These are phyloP conservation scores for Batkoa obscura DNA, from an alignment of 371 early-diverging fungal genomes.

Conservation along the genomic window DNA sequence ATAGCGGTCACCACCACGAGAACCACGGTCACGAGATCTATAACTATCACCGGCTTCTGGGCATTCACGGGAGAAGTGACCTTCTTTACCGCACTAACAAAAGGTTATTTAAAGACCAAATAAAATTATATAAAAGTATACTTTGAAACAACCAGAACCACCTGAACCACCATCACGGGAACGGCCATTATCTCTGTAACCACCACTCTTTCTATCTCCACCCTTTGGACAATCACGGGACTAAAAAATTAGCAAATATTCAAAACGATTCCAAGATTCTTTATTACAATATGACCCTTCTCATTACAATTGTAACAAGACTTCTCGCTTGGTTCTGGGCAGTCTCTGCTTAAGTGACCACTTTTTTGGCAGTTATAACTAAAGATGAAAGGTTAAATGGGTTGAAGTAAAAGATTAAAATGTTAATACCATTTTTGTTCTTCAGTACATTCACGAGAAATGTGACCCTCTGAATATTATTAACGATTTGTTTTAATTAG, in stretches of 20 bases:
- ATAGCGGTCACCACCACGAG: background rate
- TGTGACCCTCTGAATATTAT: slow-evolving; percentile 25
- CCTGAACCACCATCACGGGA: slow-evolving; percentile 8
- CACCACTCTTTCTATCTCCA: background rate
- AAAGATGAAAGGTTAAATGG: background rate
- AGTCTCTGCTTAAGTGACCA: slow-evolving; percentile 22
- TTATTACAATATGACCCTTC: slow-evolving; percentile 4
- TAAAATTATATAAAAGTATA: background rate
- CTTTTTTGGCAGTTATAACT: slow-evolving; percentile 34
- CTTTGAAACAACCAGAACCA: slow-evolving; percentile 11
- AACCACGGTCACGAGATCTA: background rate
- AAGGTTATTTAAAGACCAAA: slow-evolving; percentile 9
- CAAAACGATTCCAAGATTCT: too few relatives aligned
- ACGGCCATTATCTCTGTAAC: slow-evolving; percentile 4
- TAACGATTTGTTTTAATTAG: too few relatives aligned
- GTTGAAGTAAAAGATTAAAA: too few relatives aligned
- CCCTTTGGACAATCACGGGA: slow-evolving; percentile 18
- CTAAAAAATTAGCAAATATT: too few relatives aligned
- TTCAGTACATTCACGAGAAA: slow-evolving; percentile 19
- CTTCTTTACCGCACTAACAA: slow-evolving; percentile 14
- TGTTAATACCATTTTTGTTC: slow-evolving; percentile 10
- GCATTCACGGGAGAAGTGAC: slow-evolving; percentile 41
- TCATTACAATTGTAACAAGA: slow-evolving; percentile 11
- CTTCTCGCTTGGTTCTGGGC: slow-evolving; percentile 28
- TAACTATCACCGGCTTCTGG: slow-evolving; percentile 17